Percentiles rank a stretch among this genome's conserved stretches.
These are phyloP conservation scores for Stylosanthes scabra DNA, from an alignment of 331 rosid genomes.

Conservation along the genomic window DNA sequence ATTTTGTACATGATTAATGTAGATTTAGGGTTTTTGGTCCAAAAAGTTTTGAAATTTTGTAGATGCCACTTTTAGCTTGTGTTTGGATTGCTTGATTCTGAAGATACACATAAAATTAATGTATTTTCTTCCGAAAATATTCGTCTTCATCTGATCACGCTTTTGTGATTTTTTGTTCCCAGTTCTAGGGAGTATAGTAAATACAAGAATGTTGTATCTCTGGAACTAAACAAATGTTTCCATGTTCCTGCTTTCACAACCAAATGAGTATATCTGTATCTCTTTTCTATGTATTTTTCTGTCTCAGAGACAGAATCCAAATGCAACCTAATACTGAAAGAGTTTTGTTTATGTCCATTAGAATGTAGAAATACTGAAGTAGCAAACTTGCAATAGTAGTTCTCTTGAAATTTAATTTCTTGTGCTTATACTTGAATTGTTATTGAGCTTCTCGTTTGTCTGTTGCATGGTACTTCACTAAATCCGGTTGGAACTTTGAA, in stretches of 20 bases:
- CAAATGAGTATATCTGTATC: no score
- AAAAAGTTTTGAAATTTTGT: background rate
- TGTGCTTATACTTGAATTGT: constrained; percentile 1
- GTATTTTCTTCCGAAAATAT: no score
- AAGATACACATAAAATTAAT: no score
- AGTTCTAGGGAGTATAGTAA: no score
- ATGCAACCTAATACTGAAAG: background rate
- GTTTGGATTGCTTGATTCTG: no score
- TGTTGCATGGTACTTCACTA: background rate
- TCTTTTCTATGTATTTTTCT: no score
- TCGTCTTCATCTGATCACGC: no score
- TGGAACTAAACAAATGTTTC: no score
- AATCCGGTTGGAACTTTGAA: background rate
- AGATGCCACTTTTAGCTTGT: background rate
- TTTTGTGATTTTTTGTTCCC: no score
- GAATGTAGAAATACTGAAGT: background rate
- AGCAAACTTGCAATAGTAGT: background rate
- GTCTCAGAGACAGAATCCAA: no score
- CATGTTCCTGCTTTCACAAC: no score
- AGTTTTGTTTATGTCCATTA: background rate
- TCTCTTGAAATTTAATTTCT: background rate
- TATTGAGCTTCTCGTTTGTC: background rate
- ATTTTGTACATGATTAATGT: constrained; percentile 8
- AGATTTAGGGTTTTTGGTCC: background rate
- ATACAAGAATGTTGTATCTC: no score